Percentiles rank a stretch among this genome's conserved stretches.
phyloP scores from a whole-genome alignment of 2,329 filamentous ascomycete species.

The Ambrosiella beaveri region DNA sequence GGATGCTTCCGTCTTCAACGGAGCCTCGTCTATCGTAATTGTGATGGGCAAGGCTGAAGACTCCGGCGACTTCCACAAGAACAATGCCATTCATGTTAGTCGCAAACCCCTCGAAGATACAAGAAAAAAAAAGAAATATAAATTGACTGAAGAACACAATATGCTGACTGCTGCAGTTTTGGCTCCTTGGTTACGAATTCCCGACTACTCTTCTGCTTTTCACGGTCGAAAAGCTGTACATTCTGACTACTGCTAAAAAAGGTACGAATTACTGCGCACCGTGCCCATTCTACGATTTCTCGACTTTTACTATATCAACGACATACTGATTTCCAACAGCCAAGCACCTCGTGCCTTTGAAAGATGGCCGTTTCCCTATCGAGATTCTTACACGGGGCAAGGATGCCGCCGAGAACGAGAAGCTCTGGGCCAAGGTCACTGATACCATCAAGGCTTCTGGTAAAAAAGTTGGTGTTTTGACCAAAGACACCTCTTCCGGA shows the following conservation, averaged over 20 bases:
- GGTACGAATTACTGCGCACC: constrained; percentile 33
- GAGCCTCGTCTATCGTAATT: constrained; percentile 70
- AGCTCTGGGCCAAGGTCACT: constrained; percentile 68
- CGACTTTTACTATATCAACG: constrained; percentile 1
- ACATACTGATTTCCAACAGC: constrained; percentile 33
- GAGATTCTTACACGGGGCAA: constrained; percentile 87
- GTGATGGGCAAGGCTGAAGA: constrained; percentile 94
- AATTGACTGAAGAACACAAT: background rate
- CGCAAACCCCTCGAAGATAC: background rate
- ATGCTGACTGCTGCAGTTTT: constrained; percentile 48
- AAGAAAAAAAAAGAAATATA: constrained; percentile 8
- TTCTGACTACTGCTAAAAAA: constrained; percentile 95
- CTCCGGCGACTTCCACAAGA: constrained; percentile 75
- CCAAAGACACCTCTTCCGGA: constrained; percentile 69
- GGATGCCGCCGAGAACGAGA: constrained; percentile 78
- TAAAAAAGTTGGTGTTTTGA: constrained; percentile 75
- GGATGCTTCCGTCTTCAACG: constrained; percentile 61
- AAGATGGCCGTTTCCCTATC: constrained; percentile 79
- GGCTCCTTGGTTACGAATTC: constrained; percentile 97
- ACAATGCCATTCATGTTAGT: constrained; percentile 76
- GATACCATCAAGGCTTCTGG: constrained; percentile 78
- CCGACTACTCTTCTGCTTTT: constrained; percentile 89
- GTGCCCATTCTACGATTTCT: background rate
- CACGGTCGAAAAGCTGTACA: constrained; percentile 72
- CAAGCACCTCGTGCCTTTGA: constrained; percentile 80